Conservation (phyloP, 345 rosid genomes). For the Combretum micranthum region DNA sequence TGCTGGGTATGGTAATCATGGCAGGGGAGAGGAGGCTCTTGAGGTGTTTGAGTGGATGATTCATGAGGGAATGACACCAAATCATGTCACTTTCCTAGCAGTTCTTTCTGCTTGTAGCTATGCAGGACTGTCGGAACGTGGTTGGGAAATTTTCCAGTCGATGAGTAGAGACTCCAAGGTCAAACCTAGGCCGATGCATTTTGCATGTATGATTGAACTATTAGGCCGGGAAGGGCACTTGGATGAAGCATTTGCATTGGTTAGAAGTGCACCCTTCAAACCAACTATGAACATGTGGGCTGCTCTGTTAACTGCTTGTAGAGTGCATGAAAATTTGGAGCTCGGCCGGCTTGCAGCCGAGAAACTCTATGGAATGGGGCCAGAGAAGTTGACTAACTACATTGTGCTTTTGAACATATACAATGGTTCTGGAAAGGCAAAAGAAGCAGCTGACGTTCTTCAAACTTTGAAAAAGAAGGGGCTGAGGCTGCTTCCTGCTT, state of each 20-base stretch:
- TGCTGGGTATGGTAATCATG: conserved; percentile 77
- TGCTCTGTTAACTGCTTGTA: conserved; percentile 77
- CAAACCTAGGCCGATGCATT: conserved; percentile 88
- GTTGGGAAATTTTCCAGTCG: conserved; percentile 74
- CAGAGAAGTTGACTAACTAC: conserved; percentile 71
- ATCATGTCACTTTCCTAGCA: conserved; percentile 72
- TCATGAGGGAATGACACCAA: conserved; percentile 43
- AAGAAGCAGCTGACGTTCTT: conserved; percentile 64
- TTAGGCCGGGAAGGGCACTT: conserved; percentile 71
- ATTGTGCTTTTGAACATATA: conserved; percentile 73
- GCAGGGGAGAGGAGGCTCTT: conserved; percentile 62
- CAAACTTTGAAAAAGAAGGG: conserved; percentile 65
- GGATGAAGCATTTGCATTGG: conserved; percentile 78
- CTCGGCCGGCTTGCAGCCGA: conserved; percentile 81
- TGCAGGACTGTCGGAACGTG: conserved; percentile 55
- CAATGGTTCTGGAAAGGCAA: conserved; percentile 50
- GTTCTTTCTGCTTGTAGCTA: conserved; percentile 72
- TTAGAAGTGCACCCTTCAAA: conserved; percentile 52
- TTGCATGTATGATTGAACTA: conserved; percentile 66
- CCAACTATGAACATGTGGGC: conserved; percentile 91
- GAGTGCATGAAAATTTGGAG: conserved; percentile 59
- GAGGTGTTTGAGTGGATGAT: conserved; percentile 66
- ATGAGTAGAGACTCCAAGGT: conserved; percentile 56
- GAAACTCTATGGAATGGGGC: conserved; percentile 75
- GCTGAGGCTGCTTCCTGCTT: conserved; percentile 57